phyloP scores from a whole-genome alignment of 345 rosid genomes.

The Zanthoxylum bungeanum region DNA sequence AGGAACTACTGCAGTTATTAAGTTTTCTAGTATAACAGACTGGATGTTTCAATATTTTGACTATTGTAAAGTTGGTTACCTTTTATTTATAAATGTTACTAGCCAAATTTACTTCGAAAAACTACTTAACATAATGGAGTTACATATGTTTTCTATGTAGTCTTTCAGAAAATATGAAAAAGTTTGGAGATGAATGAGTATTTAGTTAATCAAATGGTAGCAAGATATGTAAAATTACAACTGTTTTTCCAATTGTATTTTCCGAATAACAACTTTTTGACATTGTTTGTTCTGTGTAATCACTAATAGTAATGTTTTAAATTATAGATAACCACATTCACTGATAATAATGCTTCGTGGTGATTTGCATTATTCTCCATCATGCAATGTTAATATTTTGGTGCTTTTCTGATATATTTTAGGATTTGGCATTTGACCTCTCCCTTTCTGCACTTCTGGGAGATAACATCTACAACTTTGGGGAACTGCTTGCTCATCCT shows the following conservation, averaged over 20 bases:
- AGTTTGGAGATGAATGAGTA: neutral
- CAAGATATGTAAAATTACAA: neutral
- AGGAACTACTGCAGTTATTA: neutral
- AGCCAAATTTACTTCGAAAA: neutral
- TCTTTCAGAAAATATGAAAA: neutral
- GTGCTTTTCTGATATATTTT: slow-evolving; percentile 16
- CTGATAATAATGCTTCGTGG: neutral
- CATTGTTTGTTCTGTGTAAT: neutral
- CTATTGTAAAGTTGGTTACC: neutral
- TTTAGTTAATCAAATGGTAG: neutral
- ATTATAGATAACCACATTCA: too few relatives aligned
- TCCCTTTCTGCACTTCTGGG: slow-evolving; percentile 98
- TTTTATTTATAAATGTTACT: neutral
- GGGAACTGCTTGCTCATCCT: slow-evolving; percentile 98
- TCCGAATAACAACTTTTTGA: neutral
- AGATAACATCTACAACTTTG: slow-evolving; percentile 97
- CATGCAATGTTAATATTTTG: slow-evolving; percentile 13
- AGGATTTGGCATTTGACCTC: slow-evolving; percentile 98
- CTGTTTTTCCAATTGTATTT: neutral
- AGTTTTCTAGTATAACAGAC: neutral
- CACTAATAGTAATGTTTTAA: neutral
- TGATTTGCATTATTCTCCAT: neutral
- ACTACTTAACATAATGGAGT: neutral
- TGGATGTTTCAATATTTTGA: neutral
- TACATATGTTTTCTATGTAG: neutral